Evolutionary conservation across 768 basidiomycete genomes (phyloP), one percentile per base, ranked within the genome.

Genomic region (Mycena metata): DNA sequence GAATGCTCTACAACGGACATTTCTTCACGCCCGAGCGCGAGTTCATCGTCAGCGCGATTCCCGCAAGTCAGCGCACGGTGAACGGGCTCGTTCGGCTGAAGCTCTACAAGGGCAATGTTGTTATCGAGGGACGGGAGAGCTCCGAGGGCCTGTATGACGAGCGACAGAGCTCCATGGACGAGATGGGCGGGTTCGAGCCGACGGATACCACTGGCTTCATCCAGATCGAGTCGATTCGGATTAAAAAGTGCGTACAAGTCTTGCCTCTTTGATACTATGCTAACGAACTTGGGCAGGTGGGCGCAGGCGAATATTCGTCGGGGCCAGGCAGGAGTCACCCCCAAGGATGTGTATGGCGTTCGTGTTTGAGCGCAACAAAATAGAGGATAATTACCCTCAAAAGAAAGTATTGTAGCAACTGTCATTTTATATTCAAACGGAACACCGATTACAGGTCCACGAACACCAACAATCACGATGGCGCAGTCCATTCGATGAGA

Each of bases 11-110:
- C 86, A 98, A 99, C 77, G 98, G 97, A 42, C 96, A 97, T 83
- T 99, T 96, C 90, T 99, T 98, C 88, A 97, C 96, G n/a, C 96
- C 98, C 51, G 98, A 99, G 82, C 88, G 97, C 72, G 98, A 98
- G 82, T 99, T 99, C 76, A 83, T 99, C 76, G 92, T 91, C 49
- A 90, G 91, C 75, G 88, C 93, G 61, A 95, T 99, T 77, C 95
- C 96, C 5, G 91, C 95, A 46, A 95, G 93, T 79, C 98, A 99
- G 84, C 87, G 93, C 80, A 98, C 96, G 26, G 98, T 99, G 72
- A 99, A 98, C 75, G 98, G 98, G 51, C 79, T 91, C 51, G 96
- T 99, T 59, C 88, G 92, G 64, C 82, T 99, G 74, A 95, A 95
- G 80, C 83, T 98, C 49, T 95, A 97, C 89, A 96, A 96, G 84